Evolutionary conservation across 1,284 basidiomycete genomes (phyloP).

Genomic region (Hymenochaete sp.): DNA sequence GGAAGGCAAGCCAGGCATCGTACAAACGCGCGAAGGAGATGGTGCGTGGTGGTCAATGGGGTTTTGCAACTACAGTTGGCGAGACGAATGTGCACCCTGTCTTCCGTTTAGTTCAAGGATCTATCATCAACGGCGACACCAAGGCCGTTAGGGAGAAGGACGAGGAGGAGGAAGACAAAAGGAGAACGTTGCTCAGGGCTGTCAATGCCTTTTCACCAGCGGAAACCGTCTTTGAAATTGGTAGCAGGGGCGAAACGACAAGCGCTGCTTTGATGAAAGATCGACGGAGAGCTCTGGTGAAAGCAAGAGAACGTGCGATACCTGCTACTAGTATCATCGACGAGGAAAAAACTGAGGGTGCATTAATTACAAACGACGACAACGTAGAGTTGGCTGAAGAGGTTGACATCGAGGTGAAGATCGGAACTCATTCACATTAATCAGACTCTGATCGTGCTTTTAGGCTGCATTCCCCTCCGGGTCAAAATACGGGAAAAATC

Average conservation of each 20-base stretch:
- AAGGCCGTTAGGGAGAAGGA: constrained; percentile 31
- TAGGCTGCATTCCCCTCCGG: constrained; percentile 69
- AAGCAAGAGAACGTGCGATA: constrained; percentile 45
- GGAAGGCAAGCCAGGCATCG: constrained; percentile 80
- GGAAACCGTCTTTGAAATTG: constrained; percentile 93
- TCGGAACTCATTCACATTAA: constrained; percentile 4
- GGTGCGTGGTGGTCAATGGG: constrained; percentile 59
- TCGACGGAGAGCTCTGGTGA: constrained; percentile 69
- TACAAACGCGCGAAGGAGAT: constrained; percentile 89
- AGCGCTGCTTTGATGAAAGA: constrained; percentile 82
- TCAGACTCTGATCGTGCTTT: constrained; percentile 7
- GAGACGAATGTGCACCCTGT: constrained; percentile 66
- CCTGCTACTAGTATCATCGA: constrained; percentile 26
- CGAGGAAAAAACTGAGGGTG: constrained; percentile 29
- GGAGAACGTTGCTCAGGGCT: constrained; percentile 63
- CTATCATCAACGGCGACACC: constrained; percentile 19
- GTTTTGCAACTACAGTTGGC: constrained; percentile 54
- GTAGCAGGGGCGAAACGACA: constrained; percentile 56
- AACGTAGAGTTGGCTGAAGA: constrained; percentile 72
- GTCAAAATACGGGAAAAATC: constrained; percentile 48
- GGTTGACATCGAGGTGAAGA: constrained; percentile 60
- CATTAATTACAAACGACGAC: constrained; percentile 27
- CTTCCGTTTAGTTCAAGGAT: constrained; percentile 32
- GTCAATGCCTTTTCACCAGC: constrained; percentile 79
- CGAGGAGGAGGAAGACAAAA: constrained; percentile 41